Conservation (phyloP, 441 rosid species). For the Aleurites moluccanus region DNA sequence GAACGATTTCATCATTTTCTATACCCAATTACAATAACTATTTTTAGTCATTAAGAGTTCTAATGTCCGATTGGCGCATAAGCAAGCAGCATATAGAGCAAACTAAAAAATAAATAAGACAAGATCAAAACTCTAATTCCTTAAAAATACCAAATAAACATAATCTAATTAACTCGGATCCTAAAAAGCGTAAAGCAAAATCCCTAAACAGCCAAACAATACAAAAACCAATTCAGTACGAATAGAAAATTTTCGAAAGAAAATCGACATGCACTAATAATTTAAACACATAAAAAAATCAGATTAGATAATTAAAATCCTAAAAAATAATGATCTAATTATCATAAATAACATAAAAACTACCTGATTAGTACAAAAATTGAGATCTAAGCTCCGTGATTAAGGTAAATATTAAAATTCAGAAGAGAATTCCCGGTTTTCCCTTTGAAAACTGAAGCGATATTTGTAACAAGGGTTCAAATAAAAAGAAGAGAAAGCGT, state of each 20-base stretch:
- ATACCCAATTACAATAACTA: neutral
- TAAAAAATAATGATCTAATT: neutral
- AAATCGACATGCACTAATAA: neutral
- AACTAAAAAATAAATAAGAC: neutral
- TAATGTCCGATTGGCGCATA: neutral
- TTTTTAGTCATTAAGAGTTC: neutral
- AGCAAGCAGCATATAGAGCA: no score
- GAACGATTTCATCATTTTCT: neutral
- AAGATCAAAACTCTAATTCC: neutral
- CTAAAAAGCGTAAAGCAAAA: neutral
- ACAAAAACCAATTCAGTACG: neutral
- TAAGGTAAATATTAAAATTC: slow-evolving; percentile 5
- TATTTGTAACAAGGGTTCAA: neutral
- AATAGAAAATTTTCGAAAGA: neutral
- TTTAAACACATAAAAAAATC: neutral
- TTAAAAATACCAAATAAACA: neutral
- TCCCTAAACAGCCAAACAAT: neutral
- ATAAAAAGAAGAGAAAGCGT: slow-evolving; percentile 16
- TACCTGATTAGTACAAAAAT: slow-evolving; percentile 24
- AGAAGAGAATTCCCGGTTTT: neutral
- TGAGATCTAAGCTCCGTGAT: slow-evolving; percentile 25
- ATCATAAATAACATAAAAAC: neutral
- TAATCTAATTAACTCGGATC: neutral
- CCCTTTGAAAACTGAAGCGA: neutral
- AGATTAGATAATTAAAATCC: neutral